Evolutionary conservation across 225 moss, liverwort and hornwort genomes (phyloP).

Genomic region (Polytrichum formosum): DNA sequence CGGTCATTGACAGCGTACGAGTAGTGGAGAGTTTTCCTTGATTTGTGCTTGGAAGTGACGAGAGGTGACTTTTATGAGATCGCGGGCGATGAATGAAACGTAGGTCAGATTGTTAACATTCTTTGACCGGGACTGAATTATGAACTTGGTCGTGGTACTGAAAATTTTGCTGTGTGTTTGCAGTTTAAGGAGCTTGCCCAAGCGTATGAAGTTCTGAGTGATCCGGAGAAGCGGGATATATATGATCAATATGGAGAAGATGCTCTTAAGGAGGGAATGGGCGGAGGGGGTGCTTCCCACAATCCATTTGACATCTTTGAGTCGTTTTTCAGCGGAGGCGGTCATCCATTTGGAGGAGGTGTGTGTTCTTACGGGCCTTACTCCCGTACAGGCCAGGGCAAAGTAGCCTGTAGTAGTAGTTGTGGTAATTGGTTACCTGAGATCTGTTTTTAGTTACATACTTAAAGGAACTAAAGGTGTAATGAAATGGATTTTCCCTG

Average conservation of each 20-base stretch:
- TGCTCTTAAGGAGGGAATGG: constrained; percentile 87
- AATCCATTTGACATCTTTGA: constrained; percentile 90
- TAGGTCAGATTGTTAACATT: no score
- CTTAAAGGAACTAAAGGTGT: not conserved
- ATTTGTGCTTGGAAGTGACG: no score
- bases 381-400: no score
- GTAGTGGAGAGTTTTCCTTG: no score
- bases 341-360: constrained; percentile 62
- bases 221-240: constrained; percentile 62
- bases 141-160: no score
- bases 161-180: not conserved
- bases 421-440: no score
- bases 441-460: not conserved
- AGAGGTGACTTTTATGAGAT: no score
- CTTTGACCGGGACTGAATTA: no score
- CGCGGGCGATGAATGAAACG: no score
- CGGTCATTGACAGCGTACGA: no score
- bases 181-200: constrained; percentile 86
- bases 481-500: not conserved
- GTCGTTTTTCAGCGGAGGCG: constrained; percentile 75
- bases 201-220: constrained; percentile 73
- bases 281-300: constrained; percentile 79
- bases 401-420: not conserved
- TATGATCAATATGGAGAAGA: constrained; percentile 89
- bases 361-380: not conserved